These are phyloP conservation scores for Pestalotiopsis sp. DNA, from an alignment of 2,329 filamentous ascomycete genomes.

Conservation along the genomic window DNA sequence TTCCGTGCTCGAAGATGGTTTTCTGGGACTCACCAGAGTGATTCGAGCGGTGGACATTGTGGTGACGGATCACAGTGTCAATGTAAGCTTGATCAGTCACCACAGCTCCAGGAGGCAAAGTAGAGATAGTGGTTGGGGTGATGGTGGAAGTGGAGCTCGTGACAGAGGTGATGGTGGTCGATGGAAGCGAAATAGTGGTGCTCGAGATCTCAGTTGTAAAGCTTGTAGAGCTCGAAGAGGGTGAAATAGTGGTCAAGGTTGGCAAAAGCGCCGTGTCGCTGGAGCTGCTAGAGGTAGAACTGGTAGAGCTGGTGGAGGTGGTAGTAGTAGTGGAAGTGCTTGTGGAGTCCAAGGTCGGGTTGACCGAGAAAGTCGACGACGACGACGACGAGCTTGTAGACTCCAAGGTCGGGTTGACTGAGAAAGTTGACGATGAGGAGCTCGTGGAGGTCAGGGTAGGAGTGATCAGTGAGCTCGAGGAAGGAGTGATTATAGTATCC, in stretches of 20 bases:
- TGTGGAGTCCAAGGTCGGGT: background rate
- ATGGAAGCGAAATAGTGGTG: background rate
- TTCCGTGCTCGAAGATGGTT: no score
- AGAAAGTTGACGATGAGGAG: background rate
- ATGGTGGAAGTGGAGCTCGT: background rate
- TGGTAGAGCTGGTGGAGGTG: background rate
- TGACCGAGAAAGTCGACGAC: no score
- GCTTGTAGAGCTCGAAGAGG: background rate
- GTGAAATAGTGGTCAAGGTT: background rate
- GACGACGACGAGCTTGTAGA: no score
- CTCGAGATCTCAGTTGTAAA: background rate
- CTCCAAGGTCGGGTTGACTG: background rate
- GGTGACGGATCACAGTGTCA: conserved; percentile 1
- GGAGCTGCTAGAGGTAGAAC: background rate
- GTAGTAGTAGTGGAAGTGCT: background rate
- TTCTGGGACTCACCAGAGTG: conserved; percentile 1
- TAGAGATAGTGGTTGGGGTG: background rate
- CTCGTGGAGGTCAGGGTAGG: background rate
- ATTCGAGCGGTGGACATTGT: conserved; percentile 1
- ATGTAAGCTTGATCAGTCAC: conserved; percentile 1
- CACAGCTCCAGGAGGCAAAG: background rate
- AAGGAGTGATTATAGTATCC: background rate
- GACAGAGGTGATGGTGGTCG: background rate
- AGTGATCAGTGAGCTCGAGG: background rate
- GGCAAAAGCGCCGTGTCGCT: background rate